phyloP scores from a whole-genome alignment of 805 yeast genomes.

The Metschnikowia kofuensis region DNA sequence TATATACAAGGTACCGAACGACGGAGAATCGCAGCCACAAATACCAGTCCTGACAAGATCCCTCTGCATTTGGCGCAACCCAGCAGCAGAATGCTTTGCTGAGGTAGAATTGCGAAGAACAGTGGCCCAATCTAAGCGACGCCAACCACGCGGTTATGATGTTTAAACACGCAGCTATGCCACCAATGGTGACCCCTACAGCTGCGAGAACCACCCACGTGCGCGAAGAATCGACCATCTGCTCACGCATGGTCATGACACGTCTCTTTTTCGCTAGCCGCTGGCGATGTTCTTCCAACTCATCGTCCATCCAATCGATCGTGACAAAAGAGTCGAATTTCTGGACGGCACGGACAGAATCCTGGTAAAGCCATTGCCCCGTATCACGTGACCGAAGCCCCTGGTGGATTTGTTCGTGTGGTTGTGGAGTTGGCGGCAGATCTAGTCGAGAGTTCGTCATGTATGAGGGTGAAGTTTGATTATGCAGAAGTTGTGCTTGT shows the following conservation, averaged over 20 bases:
- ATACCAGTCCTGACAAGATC: conserved; percentile 63
- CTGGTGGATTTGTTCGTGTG: conserved; percentile 3
- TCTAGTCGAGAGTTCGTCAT: too few relatives aligned
- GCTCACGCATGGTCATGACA: conserved; percentile 21
- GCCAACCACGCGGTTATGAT: conserved; percentile 86
- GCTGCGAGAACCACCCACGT: conserved; percentile 73
- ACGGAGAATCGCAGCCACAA: conserved; percentile 51
- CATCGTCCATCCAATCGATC: conserved; percentile 69
- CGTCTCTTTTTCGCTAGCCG: conserved; percentile 22
- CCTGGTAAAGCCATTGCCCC: conserved; percentile 40
- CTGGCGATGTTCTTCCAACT: conserved; percentile 44
- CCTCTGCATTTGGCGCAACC: conserved; percentile 38
- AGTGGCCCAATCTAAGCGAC: conserved; percentile 74
- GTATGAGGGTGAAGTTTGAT: too few relatives aligned
- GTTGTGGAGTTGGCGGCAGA: not conserved
- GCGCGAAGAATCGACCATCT: conserved; percentile 39
- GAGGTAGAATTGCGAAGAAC: conserved; percentile 65
- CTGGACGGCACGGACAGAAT: conserved; percentile 36
- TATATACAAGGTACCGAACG: conserved; percentile 55
- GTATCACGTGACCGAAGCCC: conserved; percentile 25
- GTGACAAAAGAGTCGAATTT: conserved; percentile 62
- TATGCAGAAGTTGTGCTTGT: too few relatives aligned
- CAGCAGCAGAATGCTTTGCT: conserved; percentile 81
- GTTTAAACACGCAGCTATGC: conserved; percentile 78
- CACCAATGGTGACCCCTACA: conserved; percentile 77